Evolutionary conservation across 768 basidiomycete genomes (phyloP), one percentile per base, ranked within the genome.

Genomic region (Harrya chromipes): DNA sequence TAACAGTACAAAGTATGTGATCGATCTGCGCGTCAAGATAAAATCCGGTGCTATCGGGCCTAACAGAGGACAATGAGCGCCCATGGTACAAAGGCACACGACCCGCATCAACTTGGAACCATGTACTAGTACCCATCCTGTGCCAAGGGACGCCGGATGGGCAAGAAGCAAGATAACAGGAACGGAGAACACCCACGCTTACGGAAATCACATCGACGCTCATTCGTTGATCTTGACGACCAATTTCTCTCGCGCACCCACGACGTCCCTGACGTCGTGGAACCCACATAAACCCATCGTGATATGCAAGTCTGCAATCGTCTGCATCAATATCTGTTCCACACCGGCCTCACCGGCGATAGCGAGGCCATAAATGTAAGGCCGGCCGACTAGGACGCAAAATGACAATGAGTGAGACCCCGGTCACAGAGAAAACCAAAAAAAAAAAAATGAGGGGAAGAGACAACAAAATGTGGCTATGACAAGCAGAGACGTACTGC

Each of bases 341-440:
- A 78, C 75, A 0, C 78, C 82, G 8, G 61, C 66, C 47, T 79
- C 66, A 1, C 81, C 78, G 2, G 64, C 73, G 19, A 80, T 64
- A 0, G 76, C 68, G 14, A 82, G 70, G 1, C 76, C 77, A 51
- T 77, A 80, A 54, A 78, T 71, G 57, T 67, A 72, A 6, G 71
- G 72, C 12, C 77, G 68, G 1, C 70, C 77, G 39, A 80, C 72
- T 53, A 13, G 12, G 2, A 29, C 12, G 29, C 11, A 29, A 29
- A 29, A 29, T 29, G 29, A 29, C 29, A 29, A 29, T 29, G 14
- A 35, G 29, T 11, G 23, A 35, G 40, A 49, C 3, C 19, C 21
- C 17, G 20, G 1, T 12, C 19, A 2, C 21, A 21, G 39, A 37
- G 33, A 23, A 35, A 11, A 24, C 29, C 6, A 27, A 11, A 11